These are phyloP conservation scores for Candida bentonensis DNA, from an alignment of 805 yeast genomes.

Conservation along the genomic window DNA sequence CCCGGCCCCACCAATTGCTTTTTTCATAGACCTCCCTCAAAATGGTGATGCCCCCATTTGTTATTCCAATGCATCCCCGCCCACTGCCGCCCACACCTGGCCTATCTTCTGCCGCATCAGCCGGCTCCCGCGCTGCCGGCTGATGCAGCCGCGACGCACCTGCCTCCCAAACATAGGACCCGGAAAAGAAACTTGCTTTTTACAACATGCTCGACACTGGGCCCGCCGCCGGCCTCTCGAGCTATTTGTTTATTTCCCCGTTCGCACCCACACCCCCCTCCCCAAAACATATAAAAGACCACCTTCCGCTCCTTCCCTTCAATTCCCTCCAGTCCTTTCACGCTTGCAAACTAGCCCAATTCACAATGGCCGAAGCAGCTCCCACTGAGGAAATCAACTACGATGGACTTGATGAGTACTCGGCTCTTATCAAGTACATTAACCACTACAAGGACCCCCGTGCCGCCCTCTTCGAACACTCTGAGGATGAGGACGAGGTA, in stretches of 20 bases:
- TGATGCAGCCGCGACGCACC: too few relatives aligned
- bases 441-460: slow-evolving; percentile 21
- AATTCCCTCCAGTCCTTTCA: not conserved
- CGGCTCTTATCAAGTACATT: slow-evolving; percentile 22
- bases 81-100: too few relatives aligned
- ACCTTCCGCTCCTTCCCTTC: not conserved
- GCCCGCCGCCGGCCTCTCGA: not conserved
- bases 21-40: too few relatives aligned
- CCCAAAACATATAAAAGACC: slow-evolving; percentile 1
- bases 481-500: slow-evolving; percentile 46
- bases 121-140: not conserved
- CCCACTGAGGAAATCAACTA: slow-evolving; percentile 33
- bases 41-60: too few relatives aligned
- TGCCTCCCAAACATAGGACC: too few relatives aligned
- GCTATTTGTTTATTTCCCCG: slow-evolving; percentile 3
- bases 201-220: not conserved
- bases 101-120: slow-evolving; percentile 1
- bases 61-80: too few relatives aligned
- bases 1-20: too few relatives aligned
- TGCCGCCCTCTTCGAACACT: slow-evolving; percentile 35
- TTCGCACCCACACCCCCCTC: not conserved
- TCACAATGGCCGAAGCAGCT: slow-evolving; percentile 33
- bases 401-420: slow-evolving; percentile 27
- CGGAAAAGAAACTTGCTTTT: slow-evolving; percentile 1
- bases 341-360: not conserved